phyloP scores from a whole-genome alignment of 176 grass and related monocot species.

The Triticum turgidum region DNA sequence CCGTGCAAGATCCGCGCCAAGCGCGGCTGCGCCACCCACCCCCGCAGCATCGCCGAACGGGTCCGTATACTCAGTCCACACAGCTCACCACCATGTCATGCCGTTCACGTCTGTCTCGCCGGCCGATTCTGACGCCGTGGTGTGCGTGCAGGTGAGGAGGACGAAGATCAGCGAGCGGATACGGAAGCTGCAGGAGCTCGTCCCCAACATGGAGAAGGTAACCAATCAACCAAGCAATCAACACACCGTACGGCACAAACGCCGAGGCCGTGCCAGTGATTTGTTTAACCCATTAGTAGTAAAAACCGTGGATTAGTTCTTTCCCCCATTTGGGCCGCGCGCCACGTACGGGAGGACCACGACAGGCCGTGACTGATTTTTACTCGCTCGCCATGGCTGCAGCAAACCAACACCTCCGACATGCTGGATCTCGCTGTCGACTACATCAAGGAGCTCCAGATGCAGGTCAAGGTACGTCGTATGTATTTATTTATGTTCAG shows the following conservation, averaged over 20 bases:
- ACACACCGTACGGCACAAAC: background rate
- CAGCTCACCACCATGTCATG: background rate
- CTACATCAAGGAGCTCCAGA: conserved; percentile 97
- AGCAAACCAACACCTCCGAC: conserved; percentile 99
- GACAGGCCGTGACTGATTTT: background rate
- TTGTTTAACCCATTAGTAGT: background rate
- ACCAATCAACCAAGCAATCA: background rate
- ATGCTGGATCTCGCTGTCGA: conserved; percentile 96
- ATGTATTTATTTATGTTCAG: background rate
- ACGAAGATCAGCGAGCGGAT: conserved; percentile 95
- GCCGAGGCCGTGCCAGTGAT: background rate
- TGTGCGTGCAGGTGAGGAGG: conserved; percentile 63
- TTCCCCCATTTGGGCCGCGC: background rate
- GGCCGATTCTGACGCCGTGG: background rate
- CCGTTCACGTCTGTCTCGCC: background rate
- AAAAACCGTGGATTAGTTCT: background rate
- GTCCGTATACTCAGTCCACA: conserved; percentile 8
- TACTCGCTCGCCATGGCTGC: background rate
- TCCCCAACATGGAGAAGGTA: conserved; percentile 99
- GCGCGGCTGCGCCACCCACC: conserved; percentile 91
- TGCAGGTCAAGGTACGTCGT: conserved; percentile 72
- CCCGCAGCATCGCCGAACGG: conserved; percentile 91
- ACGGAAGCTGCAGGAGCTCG: conserved; percentile 87
- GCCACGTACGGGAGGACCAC: conserved; percentile 19
- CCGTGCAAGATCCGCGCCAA: conserved; percentile 92